These are phyloP conservation scores for Emergomyces orientalis DNA, from an alignment of 2,329 filamentous ascomycete genomes.

Conservation along the genomic window DNA sequence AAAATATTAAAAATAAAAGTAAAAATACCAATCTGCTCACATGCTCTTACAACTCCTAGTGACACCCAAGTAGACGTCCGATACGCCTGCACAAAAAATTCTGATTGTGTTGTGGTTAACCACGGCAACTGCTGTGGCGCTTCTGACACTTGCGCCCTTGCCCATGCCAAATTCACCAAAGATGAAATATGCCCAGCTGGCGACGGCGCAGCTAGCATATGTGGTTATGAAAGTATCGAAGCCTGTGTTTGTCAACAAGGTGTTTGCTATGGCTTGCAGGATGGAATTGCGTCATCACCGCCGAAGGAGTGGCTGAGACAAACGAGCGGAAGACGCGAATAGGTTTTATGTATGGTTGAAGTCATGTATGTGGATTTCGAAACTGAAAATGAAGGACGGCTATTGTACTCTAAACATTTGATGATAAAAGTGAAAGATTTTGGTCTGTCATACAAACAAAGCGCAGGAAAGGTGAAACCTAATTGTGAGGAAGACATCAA, in stretches of 20 bases:
- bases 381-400: no score
- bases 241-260: background rate
- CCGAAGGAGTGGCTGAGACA: background rate
- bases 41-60: background rate
- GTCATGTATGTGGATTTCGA: background rate
- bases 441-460: no score
- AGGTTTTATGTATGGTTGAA: background rate
- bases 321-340: background rate
- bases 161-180: background rate
- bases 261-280: slow-evolving; percentile 3
- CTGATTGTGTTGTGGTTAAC: slow-evolving; percentile 1
- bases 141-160: background rate
- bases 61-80: background rate
- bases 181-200: background rate
- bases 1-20: background rate
- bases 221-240: background rate
- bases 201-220: background rate
- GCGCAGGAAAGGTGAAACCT: no score
- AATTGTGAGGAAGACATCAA: no score
- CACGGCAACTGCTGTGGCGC: slow-evolving; percentile 6
- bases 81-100: background rate
- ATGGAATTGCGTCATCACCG: background rate
- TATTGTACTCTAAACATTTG: no score
- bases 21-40: background rate
- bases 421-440: no score